phyloP scores from a whole-genome alignment of 1,284 basidiomycete genomes.

The Cutaneotrichosporon mucoides region DNA sequence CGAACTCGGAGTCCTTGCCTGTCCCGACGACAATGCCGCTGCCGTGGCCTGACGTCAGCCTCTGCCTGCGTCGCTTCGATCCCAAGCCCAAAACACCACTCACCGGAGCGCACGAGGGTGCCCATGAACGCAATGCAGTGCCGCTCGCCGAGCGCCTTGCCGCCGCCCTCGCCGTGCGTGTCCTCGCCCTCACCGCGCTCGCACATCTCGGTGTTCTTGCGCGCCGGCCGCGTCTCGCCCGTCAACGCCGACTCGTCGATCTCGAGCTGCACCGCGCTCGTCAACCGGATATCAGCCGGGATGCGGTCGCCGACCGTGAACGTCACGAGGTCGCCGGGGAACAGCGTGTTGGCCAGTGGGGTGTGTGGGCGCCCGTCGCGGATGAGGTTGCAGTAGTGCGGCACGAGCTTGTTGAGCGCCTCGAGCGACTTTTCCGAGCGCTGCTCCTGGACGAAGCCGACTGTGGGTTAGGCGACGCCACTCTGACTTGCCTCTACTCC shows the following conservation, averaged over 20 bases:
- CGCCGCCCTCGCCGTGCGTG: constrained; percentile 54
- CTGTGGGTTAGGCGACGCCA: constrained; percentile 51
- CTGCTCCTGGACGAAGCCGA: constrained; percentile 93
- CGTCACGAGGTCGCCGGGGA: constrained; percentile 88
- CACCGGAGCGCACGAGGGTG: constrained; percentile 83
- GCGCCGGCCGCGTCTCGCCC: constrained; percentile 80
- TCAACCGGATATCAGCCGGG: constrained; percentile 84
- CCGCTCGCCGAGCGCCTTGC: constrained; percentile 73
- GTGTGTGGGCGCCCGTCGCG: constrained; percentile 72
- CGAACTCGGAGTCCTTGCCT: constrained; percentile 86
- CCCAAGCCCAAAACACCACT: constrained; percentile 23
- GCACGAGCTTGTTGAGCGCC: constrained; percentile 92
- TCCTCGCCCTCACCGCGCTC: constrained; percentile 46
- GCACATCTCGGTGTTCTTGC: constrained; percentile 63
- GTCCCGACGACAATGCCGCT: constrained; percentile 86
- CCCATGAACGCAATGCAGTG: constrained; percentile 95
- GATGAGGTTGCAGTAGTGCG: constrained; percentile 88
- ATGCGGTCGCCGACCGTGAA: constrained; percentile 86
- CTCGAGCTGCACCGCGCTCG: constrained; percentile 74
- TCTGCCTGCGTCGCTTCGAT: too few relatives aligned
- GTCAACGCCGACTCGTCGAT: constrained; percentile 94
- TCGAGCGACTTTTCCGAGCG: constrained; percentile 92
- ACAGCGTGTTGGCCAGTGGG: constrained; percentile 86
- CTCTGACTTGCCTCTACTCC: too few relatives aligned
- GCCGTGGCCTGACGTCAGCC: constrained; percentile 61